Conservation (phyloP, 345 rosid species). For the Isatis tinctoria region DNA sequence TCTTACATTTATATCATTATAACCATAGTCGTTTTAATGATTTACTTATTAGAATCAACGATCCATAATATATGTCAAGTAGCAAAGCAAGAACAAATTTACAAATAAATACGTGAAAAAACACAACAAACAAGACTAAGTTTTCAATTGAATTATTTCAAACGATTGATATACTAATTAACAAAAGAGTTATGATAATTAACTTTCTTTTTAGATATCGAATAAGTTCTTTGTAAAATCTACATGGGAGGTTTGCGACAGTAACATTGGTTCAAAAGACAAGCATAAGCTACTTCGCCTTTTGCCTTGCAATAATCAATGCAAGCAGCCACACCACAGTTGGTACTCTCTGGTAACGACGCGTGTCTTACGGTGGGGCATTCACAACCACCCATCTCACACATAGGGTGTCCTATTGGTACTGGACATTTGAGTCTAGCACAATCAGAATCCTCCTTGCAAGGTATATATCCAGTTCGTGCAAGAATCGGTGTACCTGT, state of each 20-base stretch:
- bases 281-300: conserved; percentile 6
- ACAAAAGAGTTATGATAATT: too few relatives aligned
- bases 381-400: background rate
- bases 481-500: conserved; percentile 12
- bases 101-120: too few relatives aligned
- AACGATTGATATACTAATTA: too few relatives aligned
- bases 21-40: too few relatives aligned
- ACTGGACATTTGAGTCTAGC: background rate
- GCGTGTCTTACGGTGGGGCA: background rate
- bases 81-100: too few relatives aligned
- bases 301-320: background rate
- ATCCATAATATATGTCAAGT: too few relatives aligned
- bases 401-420: background rate
- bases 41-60: too few relatives aligned
- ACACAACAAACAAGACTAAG: too few relatives aligned
- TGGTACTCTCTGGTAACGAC: background rate
- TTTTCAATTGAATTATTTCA: too few relatives aligned
- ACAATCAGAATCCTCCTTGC: background rate
- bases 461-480: background rate
- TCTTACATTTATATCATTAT: too few relatives aligned
- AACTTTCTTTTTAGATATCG: background rate
- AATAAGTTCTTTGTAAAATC: background rate
- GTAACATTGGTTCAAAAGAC: background rate
- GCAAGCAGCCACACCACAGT: conserved; percentile 11
- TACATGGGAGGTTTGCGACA: conserved; percentile 13